phyloP scores from a whole-genome alignment of 2,329 filamentous ascomycete species.

The Xylaria multiplex region DNA sequence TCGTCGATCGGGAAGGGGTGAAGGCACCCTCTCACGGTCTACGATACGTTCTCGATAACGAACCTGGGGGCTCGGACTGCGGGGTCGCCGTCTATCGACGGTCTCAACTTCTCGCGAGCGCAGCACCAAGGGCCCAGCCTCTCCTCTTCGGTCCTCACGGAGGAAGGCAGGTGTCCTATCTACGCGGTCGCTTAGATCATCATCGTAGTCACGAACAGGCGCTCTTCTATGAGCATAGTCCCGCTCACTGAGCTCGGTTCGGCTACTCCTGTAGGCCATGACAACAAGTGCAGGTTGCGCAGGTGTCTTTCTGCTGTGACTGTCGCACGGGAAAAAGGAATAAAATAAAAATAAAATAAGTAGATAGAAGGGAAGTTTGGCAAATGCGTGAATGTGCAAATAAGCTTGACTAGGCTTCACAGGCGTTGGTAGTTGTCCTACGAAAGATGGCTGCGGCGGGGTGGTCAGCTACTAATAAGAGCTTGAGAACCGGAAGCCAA shows the following conservation, averaged over 20 bases:
- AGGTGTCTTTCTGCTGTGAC: constrained; percentile 4
- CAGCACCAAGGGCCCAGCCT: constrained; percentile 64
- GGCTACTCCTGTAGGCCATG: constrained; percentile 46
- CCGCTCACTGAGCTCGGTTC: constrained; percentile 58
- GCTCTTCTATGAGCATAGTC: constrained; percentile 53
- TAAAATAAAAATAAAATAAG: background rate
- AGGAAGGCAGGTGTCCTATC: constrained; percentile 61
- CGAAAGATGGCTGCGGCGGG: constrained; percentile 16
- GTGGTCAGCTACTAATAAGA: constrained; percentile 13
- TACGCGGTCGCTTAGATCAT: constrained; percentile 51
- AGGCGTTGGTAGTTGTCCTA: background rate
- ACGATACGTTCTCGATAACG: constrained; percentile 57
- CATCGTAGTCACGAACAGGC: constrained; percentile 51
- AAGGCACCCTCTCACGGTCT: constrained; percentile 56
- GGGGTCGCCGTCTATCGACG: constrained; percentile 59
- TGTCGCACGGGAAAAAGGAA: background rate
- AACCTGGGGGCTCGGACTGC: constrained; percentile 54
- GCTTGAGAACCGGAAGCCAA: background rate
- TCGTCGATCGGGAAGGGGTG: constrained; percentile 48
- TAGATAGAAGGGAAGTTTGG: background rate
- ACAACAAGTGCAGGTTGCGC: constrained; percentile 20
- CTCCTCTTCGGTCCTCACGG: constrained; percentile 61
- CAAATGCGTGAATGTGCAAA: constrained; percentile 4
- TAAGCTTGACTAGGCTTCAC: constrained; percentile 14
- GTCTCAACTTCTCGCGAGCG: constrained; percentile 66